phyloP scores from a whole-genome alignment of 192 early-diverging fungal genomes.

The Coemansia sp. region DNA sequence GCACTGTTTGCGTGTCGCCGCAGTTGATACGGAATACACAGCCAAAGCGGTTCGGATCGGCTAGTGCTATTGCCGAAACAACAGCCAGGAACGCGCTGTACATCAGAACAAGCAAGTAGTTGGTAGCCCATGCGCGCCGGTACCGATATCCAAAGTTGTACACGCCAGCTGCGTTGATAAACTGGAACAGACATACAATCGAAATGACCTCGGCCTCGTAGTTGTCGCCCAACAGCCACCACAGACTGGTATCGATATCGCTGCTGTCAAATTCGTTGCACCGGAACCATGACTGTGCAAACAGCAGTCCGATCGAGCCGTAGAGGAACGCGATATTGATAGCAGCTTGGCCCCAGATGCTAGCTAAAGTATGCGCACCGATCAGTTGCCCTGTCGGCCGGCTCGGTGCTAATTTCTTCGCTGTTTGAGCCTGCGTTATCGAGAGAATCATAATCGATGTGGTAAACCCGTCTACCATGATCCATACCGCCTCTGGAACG shows the following conservation, averaged over 20 bases:
- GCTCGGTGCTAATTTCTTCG: constrained; percentile 42
- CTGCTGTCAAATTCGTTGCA: constrained; percentile 47
- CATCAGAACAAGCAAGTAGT: constrained; percentile 58
- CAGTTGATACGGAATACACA: constrained; percentile 70
- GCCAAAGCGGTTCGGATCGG: constrained; percentile 62
- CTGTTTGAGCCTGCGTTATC: constrained; percentile 52
- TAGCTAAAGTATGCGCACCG: constrained; percentile 62
- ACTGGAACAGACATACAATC: constrained; percentile 65
- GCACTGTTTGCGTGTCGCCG: constrained; percentile 50
- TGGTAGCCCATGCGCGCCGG: constrained; percentile 59
- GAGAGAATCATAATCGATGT: constrained; percentile 54
- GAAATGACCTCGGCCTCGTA: constrained; percentile 62
- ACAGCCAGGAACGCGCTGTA: constrained; percentile 53
- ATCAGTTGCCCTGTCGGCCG: constrained; percentile 66
- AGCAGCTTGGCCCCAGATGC: constrained; percentile 57
- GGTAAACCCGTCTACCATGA: constrained; percentile 66
- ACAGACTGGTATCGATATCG: constrained; percentile 59
- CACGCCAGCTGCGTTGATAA: constrained; percentile 64
- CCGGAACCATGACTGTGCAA: constrained; percentile 39
- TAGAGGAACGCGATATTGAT: constrained; percentile 59
- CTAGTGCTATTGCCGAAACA: constrained; percentile 58
- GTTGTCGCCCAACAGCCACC: constrained; percentile 76
- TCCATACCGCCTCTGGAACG: constrained; percentile 61
- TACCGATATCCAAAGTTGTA: constrained; percentile 67
- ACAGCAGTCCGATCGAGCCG: constrained; percentile 53